Evolutionary conservation across 257 asterid species (phyloP).

Genomic region (Scutellaria barbata): DNA sequence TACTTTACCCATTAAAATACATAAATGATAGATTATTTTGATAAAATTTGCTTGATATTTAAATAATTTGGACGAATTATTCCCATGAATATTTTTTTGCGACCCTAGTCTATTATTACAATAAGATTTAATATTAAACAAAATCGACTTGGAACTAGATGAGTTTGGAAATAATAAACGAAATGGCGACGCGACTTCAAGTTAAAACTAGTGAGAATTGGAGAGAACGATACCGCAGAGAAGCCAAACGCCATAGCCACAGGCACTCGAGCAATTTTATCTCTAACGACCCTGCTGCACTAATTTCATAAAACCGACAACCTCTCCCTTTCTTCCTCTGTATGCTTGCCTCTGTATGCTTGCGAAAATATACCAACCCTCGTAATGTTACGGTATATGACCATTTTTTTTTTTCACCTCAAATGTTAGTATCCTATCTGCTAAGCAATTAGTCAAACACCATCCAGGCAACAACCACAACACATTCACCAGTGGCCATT

Average conservation of each 20-base stretch:
- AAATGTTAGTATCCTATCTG: conserved; percentile 30
- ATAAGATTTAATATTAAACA: too few species aligned
- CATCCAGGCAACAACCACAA: conserved; percentile 32
- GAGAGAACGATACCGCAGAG: conserved; percentile 31
- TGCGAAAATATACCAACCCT: conserved; percentile 37
- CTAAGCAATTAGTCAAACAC: conserved; percentile 46
- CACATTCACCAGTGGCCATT: not conserved
- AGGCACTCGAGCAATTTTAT: conserved; percentile 39
- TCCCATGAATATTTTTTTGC: too few species aligned
- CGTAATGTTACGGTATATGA: not conserved
- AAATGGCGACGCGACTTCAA: conserved; percentile 36
- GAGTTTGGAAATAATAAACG: too few species aligned
- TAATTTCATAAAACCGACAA: conserved; percentile 19
- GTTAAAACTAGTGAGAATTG: conserved; percentile 11
- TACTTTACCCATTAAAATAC: too few species aligned
- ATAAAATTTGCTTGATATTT: too few species aligned
- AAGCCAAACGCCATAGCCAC: conserved; percentile 40
- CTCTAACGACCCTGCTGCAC: conserved; percentile 22
- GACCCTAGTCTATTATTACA: too few species aligned
- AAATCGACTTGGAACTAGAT: too few species aligned
- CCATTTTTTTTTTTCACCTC: conserved; percentile 11
- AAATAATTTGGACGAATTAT: too few species aligned
- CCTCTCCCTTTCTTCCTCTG: conserved; percentile 27
- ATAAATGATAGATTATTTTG: too few species aligned
- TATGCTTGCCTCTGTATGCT: conserved; percentile 35